Base-by-base conservation (phyloP, 257 asterid species). In the Solanum peruvianum region DNA sequence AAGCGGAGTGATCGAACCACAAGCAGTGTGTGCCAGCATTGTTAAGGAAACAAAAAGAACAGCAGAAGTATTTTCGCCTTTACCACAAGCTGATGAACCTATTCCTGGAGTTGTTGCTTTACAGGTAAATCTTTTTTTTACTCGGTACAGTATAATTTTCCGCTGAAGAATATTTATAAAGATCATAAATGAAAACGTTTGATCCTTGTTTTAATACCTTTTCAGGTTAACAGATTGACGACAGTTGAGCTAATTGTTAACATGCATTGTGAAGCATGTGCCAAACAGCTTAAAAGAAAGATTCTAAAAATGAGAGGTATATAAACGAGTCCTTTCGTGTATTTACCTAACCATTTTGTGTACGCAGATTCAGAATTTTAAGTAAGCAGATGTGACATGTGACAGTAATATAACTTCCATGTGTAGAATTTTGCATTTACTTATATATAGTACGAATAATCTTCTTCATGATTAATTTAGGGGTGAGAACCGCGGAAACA, bases 191-290 rank as follows among this genome's bases (percentile, higher is more conserved):
- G 25, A 25, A 27, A 45, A 14, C 15, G 64, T 77, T 44, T 25
- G 64, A 45, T 78, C 84, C 39, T 44, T 78, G 84, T 25, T 45
- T 44, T 25, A 4, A 25, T 67, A 44, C 80, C 20, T 52, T 85
- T 78, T 44, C 90, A 96, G 99, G 96, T 92, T 47, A 93, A 91
- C 75, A 94, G 92, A 60, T 89, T 93, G 78, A 88, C 89, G 35
- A 93, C 96, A 0, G 93, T 94, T 52, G 96, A 93, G 44, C 93
- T 96, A 18, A 92, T 87, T 35, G 97, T 95, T 64, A 94, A 95
- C 92, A 95, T 95, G 99, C 99, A 96, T 70, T 96, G 98, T 86
- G 95, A 91, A 82, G 98, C 99, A 23, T 96, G 99, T 87, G 97
- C 99, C 3, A 87, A 87, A 9, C 99, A 96, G 85, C 97, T 96